Base-by-base conservation (phyloP, 2,329 filamentous ascomycete genomes). In the Cladophialophora carrionii region DNA sequence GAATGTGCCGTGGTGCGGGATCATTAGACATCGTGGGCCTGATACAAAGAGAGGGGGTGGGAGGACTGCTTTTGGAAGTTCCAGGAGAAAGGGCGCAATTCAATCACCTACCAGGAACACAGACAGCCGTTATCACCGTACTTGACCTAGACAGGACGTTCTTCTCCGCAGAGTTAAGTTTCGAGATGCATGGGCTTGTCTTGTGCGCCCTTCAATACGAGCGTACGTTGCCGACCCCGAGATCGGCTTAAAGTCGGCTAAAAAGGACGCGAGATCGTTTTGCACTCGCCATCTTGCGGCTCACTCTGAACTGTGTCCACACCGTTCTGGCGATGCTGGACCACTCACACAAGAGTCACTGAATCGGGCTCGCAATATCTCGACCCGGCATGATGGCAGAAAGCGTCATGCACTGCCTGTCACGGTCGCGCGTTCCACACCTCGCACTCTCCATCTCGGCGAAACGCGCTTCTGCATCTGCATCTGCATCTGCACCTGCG, bases 1-100 rank as follows among this genome's bases (percentile, higher is more conserved):
- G 81, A 72, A 72, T 66, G 46, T 70, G 65, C 57, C 63, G 37
- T 4, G 69, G 67, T 8, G 58, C 24, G 24, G 78, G 10, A 14
- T 17, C n/a, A 58, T 61, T 29, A 59, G 54, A 59, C 63, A 65
- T 65, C 24, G 52, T 48, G 8, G 12, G 10, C 32, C 31, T 20
- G 1, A 26, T 29, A 12, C 3, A 8, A 31, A 26, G 46, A 12
- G 29, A 17, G 48, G 22, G 20, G 48, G 22, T 22, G 24, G 34
- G n/a, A 20, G 37, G 17, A 49, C n/a, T 24, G 22, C 24, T 20
- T 22, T 7, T 20, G 12, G 24, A 58, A 20, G 12, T n/a, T n/a
- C n/a, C n/a, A 46, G 43, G 20, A n/a, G 24, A 29, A 6, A 14
- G 3, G 17, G 17, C 34, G n/a, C 34, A 41, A 41, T 41, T n/a